Evolutionary conservation across 148 eudicot species (phyloP).

Genomic region (Cornus suecica): DNA sequence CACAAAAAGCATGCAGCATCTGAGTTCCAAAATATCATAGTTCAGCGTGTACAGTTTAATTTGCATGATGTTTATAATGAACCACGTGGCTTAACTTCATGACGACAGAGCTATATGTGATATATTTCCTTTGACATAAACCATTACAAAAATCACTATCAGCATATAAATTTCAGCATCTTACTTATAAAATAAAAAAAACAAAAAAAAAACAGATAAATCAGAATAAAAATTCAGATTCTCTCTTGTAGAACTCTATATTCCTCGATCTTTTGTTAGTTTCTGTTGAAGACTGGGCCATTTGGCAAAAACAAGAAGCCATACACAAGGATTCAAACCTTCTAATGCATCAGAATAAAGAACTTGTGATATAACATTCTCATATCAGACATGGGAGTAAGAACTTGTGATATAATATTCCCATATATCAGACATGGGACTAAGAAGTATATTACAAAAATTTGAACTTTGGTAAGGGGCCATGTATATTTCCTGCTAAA

Average conservation of each 20-base stretch:
- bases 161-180: neutral
- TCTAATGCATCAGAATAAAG: neutral
- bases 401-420: neutral
- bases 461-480: neutral
- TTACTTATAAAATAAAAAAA: too few relatives aligned
- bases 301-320: neutral
- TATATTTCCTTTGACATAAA: neutral
- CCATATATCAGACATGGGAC: neutral
- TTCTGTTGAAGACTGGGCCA: neutral
- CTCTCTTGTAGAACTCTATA: too few relatives aligned
- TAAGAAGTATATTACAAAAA: constrained; percentile 2
- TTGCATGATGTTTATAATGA: neutral
- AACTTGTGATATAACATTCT: neutral
- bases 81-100: neutral
- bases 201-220: too few relatives aligned
- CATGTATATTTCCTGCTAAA: neutral
- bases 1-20: constrained; percentile 12
- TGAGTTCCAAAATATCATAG: neutral
- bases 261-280: neutral
- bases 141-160: neutral
- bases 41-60: neutral
- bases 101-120: neutral
- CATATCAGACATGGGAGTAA: neutral
- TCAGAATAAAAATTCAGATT: too few relatives aligned
- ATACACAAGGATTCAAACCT: neutral